phyloP scores from a whole-genome alignment of 257 asterid genomes.

The Solanum virginianum region DNA sequence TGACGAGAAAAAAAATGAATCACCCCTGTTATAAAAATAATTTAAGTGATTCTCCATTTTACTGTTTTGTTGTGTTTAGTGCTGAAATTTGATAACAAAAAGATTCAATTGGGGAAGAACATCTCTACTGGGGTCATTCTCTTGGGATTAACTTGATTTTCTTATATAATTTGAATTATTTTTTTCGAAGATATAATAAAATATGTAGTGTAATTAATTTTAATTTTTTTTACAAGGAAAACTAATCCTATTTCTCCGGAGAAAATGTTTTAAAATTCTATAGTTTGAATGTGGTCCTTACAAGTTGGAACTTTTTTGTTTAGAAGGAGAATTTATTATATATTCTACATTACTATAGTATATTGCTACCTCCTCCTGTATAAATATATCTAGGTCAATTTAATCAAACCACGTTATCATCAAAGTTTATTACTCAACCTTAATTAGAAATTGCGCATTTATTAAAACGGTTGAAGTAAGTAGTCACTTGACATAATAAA shows the following conservation, averaged over 20 bases:
- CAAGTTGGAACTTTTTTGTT: neutral
- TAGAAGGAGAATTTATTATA: too few species aligned
- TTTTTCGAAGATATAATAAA: neutral
- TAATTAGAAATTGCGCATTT: too few species aligned
- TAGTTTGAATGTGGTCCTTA: too few species aligned
- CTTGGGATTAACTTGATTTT: neutral
- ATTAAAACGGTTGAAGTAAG: too few species aligned
- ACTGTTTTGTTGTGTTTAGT: too few species aligned
- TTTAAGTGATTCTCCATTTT: too few species aligned
- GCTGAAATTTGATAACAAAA: neutral
- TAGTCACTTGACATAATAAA: neutral
- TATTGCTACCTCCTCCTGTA: neutral
- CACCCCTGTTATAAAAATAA: too few species aligned
- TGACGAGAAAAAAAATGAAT: too few species aligned
- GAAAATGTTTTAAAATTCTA: too few species aligned
- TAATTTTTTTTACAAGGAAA: neutral
- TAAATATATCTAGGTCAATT: neutral
- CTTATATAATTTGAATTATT: neutral
- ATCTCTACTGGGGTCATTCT: neutral
- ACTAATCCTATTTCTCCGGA: too few species aligned
- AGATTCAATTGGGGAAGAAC: neutral
- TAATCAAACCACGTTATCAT: neutral
- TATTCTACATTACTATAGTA: neutral
- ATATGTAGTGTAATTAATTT: neutral
- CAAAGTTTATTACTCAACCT: too few species aligned